Evolutionary conservation across 2,329 filamentous ascomycete genomes (phyloP), one percentile per base, ranked within the genome.

Genomic region (Cladobotryum mycophilum): DNA sequence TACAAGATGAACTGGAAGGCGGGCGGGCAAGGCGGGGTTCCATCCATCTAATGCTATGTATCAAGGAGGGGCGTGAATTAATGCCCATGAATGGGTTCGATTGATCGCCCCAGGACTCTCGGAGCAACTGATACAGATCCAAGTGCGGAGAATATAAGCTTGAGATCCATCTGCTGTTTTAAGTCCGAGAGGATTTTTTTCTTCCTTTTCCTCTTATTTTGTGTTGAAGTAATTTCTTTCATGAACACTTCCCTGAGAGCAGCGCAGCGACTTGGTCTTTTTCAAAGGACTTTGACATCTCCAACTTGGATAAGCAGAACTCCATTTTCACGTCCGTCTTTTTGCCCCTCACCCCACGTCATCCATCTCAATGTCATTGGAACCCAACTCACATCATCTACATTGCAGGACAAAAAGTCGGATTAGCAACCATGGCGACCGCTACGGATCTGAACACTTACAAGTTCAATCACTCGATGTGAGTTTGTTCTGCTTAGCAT

Each of bases 381-480:
- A 34, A 38, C 45, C 12, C 41, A 22, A 20, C 45, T 44, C 50
- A 47, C 40, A 25, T 11, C 33, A 41, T 33, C 17, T 33, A 36
- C 30, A 20, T 35, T 41, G 11, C 38, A 53, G 41, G 40, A 53
- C 34, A 44, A 40, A 61, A 60, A 52, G 48, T 53, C n/a, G 58
- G 55, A 56, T 65, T 73, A 41, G 71, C 73, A 60, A 73, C 70
- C 58, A 82, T 82, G 82, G 79, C 88, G 56, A 80, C 81, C 46
- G 80, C 82, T 3, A 95, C 91, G 0, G 82, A 96, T 56, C 73
- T 79, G 2, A 76, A 75, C 57, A 88, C 80, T 55, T 97, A 97
- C 73, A 88, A 93, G 70, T 76, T 86, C 67, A 92, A 93, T 71
- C 88, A 93, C 76, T 87, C 88, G 51, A 97, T 97, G 92, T 82